Evolutionary conservation across 2,329 filamentous ascomycete species (phyloP), one percentile per base, ranked within the genome.

Genomic region (Cladosporium sp.): DNA sequence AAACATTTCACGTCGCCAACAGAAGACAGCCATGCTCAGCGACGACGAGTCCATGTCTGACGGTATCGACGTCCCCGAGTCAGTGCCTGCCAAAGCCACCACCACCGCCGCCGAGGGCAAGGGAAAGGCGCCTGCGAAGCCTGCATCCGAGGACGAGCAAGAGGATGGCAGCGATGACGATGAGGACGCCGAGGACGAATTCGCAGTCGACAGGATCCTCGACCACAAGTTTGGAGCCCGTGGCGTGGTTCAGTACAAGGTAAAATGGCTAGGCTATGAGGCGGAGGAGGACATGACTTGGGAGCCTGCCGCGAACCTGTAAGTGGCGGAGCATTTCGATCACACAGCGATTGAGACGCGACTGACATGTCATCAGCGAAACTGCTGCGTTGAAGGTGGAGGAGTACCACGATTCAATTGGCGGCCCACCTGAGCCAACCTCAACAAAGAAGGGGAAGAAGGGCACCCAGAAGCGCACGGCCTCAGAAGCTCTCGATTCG

Each of bases 181-280:
- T 14, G 79, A 78, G 5, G 78, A 84, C 26, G 86, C 82, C 3
- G 82, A 75, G 35, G 65, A 63, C 69, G 91, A 89, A 73, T 93
- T 85, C 72, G 85, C 91, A 16, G 91, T 95, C 5, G 90, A 94
- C 74, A 85, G 86, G 71, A 93, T 95, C 70, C 74, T 88, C 55
- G 82, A 80, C 35, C 91, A 94, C 77, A 83, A 85, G 64, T 82
- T 89, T 44, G 81, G 85, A 11, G 66, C 86, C 80, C 85, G 85
- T 80, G 85, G 85, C 23, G 75, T 76, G 5, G 72, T 88, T 0
- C 82, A 83, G 56, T 93, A 90, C 73, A 83, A 89, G 61, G 90
- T 95, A 40, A 93, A 94, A 72, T 95, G 91, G 91, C 86, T 91
- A 69, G 91, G 91, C 3, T 95, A 89, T 68, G 86, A 91, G 0